A percentile compares a stretch with the other conserved stretches of the same genome.
Evolutionary conservation across 129 eudicot genomes (phyloP).

Genomic region (Glebionis coronaria): DNA sequence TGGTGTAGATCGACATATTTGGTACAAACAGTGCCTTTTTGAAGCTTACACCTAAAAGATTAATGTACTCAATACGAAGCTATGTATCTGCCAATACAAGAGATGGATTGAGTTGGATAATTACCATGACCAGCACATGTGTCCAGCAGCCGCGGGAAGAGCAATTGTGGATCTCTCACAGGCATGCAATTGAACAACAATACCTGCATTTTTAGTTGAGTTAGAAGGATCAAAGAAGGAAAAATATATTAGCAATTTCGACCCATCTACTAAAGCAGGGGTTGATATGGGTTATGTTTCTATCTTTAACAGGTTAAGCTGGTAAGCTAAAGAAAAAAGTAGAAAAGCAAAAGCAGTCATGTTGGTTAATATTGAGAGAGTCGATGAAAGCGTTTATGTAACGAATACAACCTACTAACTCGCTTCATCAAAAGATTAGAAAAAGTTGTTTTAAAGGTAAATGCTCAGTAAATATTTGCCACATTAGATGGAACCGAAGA

Average conservation of each 20-base stretch:
- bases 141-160: conserved; percentile 74
- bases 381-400: neutral
- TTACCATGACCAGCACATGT: conserved; percentile 81
- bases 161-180: conserved; percentile 93
- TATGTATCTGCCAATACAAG: neutral
- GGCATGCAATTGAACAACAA: conserved; percentile 97
- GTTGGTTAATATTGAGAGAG: neutral
- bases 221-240: conserved; percentile 18
- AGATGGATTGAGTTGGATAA: conserved; percentile 15
- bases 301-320: neutral
- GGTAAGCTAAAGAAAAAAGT: neutral
- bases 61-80: conserved; percentile 7
- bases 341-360: neutral
- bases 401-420: conserved; percentile 6
- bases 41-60: conserved; percentile 68
- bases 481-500: too few relatives aligned
- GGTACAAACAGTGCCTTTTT: conserved; percentile 90
- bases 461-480: too few relatives aligned
- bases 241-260: conserved; percentile 8
- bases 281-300: neutral
- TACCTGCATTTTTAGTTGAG: conserved; percentile 52
- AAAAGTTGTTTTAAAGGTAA: too few relatives aligned
- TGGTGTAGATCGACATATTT: conserved; percentile 76
- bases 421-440: neutral
- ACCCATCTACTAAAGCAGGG: neutral